Conservation (phyloP, 108 stramenopile species). For the Skeletonema potamos region DNA sequence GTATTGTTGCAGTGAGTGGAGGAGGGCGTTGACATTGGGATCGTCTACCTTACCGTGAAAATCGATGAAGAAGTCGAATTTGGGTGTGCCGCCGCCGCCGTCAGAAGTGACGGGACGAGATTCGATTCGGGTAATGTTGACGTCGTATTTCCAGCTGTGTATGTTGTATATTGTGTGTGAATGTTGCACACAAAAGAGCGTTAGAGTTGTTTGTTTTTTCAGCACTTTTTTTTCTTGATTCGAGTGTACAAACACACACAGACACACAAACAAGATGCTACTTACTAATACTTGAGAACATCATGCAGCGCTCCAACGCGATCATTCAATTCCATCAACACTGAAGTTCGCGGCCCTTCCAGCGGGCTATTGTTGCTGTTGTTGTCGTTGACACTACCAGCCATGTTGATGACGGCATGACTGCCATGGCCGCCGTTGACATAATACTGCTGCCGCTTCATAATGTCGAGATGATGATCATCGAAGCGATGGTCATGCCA, state of each 20-base stretch:
- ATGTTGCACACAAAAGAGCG: neutral
- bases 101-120: constrained; percentile 57
- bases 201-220: neutral
- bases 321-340: constrained; percentile 88
- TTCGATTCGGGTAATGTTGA: constrained; percentile 92
- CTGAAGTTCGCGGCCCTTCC: constrained; percentile 58
- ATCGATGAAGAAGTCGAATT: constrained; percentile 86
- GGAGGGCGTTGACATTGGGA: constrained; percentile 57
- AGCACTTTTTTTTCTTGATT: neutral
- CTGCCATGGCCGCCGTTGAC: neutral
- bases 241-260: no score
- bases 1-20: constrained; percentile 50
- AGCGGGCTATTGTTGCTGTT: neutral
- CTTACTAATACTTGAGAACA: constrained; percentile 79
- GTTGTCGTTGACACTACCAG: neutral
- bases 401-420: neutral
- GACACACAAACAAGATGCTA: neutral
- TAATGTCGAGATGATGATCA: no score
- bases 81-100: constrained; percentile 1
- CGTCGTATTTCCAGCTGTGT: constrained; percentile 86
- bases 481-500: constrained; percentile 19
- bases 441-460: neutral
- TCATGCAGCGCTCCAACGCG: constrained; percentile 87
- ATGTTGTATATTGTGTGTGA: no score
- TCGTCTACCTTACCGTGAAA: constrained; percentile 67